Evolutionary conservation across 306 rosid genomes (phyloP), one percentile per base, ranked within the genome.

Genomic region (Vicia sativa): DNA sequence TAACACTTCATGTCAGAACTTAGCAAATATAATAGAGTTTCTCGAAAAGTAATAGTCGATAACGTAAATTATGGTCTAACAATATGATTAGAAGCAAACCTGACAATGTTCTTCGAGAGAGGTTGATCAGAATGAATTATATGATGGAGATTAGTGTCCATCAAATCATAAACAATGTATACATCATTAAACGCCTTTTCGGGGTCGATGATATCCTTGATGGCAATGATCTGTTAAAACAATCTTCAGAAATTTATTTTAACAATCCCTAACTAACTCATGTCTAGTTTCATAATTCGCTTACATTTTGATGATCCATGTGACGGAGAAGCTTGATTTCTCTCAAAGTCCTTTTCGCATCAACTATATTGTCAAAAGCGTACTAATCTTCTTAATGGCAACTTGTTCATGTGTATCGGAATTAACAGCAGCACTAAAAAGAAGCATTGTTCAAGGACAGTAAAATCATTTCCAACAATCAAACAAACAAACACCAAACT

Each of bases 271-370:
- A 46, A 46, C 54, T 16, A 46, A 46, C 21, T 52, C 58, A 19
- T 19, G 3, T 21, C 57, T 52, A 21, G 6, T 52, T 10, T 52
- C 57, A 19, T 52, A 52, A 52, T 52, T 23, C 43, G 73, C 91
- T 79, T 79, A 92, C 98, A 78, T 92, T 92, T 76, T 83, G 87
- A 72, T 92, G 98, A 54, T 86, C 85, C 98, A 92, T 92, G 80
- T 92, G 96, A 71, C 84, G 74, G 73, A 92, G 98, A 68, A 92
- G 98, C 88, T 87, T 92, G 81, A 92, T 90, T 83, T 92, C 98
- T 68, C 98, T 85, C 84, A 92, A 74, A 5, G 98, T 90, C 78
- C 98, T 86, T 77, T 88, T 92, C 64, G 98, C 98, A 82, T 92
- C 98, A 67, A 90, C 79, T 76, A 81, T 87, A 46, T 92, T 92